phyloP scores from a whole-genome alignment of 2,329 filamentous ascomycete genomes.

The Colletotrichum trifolii region DNA sequence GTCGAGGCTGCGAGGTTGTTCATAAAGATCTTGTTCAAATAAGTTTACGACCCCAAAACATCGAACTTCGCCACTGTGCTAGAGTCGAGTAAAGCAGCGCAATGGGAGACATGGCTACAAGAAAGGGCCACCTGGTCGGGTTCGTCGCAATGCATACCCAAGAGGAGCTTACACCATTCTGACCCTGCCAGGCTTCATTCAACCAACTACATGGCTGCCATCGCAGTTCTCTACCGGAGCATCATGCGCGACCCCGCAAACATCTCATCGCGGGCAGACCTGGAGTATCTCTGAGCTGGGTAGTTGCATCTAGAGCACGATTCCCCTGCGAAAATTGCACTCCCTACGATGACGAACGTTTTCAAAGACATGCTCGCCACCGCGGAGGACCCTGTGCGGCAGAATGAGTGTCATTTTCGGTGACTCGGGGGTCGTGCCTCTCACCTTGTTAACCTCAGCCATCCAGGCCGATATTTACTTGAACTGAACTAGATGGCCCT shows the following conservation, averaged over 20 bases:
- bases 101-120: not conserved
- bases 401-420: not conserved
- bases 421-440: too few relatives aligned
- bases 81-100: not conserved
- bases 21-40: not conserved
- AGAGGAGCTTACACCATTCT: not conserved
- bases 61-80: not conserved
- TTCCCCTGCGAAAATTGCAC: not conserved
- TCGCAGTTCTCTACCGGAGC: not conserved
- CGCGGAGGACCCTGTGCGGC: not conserved
- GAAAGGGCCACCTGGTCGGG: not conserved
- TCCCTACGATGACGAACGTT: not conserved
- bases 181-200: not conserved
- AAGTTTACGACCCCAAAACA: not conserved
- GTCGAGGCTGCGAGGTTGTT: constrained; percentile 1
- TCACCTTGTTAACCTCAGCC: too few relatives aligned
- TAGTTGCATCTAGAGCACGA: not conserved
- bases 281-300: not conserved
- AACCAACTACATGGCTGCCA: not conserved
- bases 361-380: constrained; percentile 8
- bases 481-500: too few relatives aligned
- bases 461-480: too few relatives aligned
- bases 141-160: not conserved
- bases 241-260: too few relatives aligned
- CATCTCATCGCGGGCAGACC: not conserved